Evolutionary conservation across 2,329 filamentous ascomycete species (phyloP).

Genomic region (Zymoseptoria tritici): DNA sequence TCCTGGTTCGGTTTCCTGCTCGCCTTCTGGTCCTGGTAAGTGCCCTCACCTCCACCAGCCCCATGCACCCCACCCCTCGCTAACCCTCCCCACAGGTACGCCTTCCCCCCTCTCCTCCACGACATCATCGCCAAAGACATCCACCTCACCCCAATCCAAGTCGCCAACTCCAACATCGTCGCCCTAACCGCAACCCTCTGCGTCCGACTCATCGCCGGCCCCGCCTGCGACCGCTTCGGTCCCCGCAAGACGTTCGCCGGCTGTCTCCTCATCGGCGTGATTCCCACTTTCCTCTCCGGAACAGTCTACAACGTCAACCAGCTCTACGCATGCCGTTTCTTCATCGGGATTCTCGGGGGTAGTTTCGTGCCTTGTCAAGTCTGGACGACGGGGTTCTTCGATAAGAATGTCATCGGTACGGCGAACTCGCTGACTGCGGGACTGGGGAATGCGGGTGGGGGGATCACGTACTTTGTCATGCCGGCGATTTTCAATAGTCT

Average conservation of each 20-base stretch:
- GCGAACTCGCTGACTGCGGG: constrained; percentile 81
- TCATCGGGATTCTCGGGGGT: constrained; percentile 70
- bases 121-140: constrained; percentile 76
- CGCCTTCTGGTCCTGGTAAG: constrained; percentile 73
- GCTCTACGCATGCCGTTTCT: constrained; percentile 68
- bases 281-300: constrained; percentile 76
- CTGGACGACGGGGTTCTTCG: constrained; percentile 88
- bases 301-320: constrained; percentile 61
- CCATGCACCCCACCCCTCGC: not conserved
- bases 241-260: constrained; percentile 72
- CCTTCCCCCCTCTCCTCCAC: constrained; percentile 75
- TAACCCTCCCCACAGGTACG: constrained; percentile 53
- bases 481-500: constrained; percentile 79
- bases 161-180: constrained; percentile 86
- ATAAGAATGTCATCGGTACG: constrained; percentile 84
- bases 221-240: constrained; percentile 78
- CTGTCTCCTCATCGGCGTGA: constrained; percentile 67
- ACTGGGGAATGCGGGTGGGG: constrained; percentile 80
- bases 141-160: constrained; percentile 58
- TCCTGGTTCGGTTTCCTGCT: constrained; percentile 81
- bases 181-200: constrained; percentile 68
- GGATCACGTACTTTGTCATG: constrained; percentile 91
- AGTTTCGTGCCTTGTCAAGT: constrained; percentile 83
- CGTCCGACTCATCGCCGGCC: constrained; percentile 69
- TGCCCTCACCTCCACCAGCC: constrained; percentile 1